phyloP scores from a whole-genome alignment of 306 rosid genomes.

The Bauhinia variegata region DNA sequence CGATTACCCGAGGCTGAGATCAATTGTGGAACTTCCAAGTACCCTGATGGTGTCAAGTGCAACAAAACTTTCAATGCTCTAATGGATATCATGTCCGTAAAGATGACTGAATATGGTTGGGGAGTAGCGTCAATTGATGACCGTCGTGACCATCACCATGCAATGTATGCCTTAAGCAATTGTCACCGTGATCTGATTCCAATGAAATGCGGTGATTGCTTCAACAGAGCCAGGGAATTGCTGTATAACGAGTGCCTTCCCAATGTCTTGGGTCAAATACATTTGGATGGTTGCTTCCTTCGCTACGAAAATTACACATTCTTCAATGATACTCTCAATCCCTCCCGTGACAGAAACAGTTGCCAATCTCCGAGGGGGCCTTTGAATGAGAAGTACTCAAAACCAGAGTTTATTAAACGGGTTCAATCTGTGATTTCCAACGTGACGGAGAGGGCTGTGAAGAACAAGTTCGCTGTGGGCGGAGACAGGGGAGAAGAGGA shows the following conservation, averaged over 20 bases:
- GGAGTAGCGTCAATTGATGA: constrained; percentile 19
- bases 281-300: constrained; percentile 58
- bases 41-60: neutral
- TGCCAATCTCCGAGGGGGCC: constrained; percentile 17
- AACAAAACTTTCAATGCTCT: constrained; percentile 22
- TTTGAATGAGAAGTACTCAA: neutral
- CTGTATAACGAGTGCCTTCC: constrained; percentile 49
- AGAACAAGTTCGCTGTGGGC: constrained; percentile 34
- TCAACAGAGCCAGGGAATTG: constrained; percentile 29
- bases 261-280: constrained; percentile 40
- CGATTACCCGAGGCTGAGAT: constrained; percentile 16
- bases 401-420: constrained; percentile 12
- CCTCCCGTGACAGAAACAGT: neutral
- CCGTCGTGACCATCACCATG: neutral
- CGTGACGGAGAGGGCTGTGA: constrained; percentile 33
- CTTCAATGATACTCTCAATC: constrained; percentile 31
- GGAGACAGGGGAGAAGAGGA: constrained; percentile 42
- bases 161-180: constrained; percentile 46
- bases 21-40: constrained; percentile 37
- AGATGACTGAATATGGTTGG: constrained; percentile 32
- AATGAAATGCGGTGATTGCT: constrained; percentile 43
- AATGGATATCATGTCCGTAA: constrained; percentile 39
- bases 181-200: constrained; percentile 45
- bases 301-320: constrained; percentile 54
- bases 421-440: constrained; percentile 31